Evolutionary conservation across 2,329 filamentous ascomycete genomes (phyloP), one percentile per base, ranked within the genome.

Genomic region (Diaporthe vaccinii): DNA sequence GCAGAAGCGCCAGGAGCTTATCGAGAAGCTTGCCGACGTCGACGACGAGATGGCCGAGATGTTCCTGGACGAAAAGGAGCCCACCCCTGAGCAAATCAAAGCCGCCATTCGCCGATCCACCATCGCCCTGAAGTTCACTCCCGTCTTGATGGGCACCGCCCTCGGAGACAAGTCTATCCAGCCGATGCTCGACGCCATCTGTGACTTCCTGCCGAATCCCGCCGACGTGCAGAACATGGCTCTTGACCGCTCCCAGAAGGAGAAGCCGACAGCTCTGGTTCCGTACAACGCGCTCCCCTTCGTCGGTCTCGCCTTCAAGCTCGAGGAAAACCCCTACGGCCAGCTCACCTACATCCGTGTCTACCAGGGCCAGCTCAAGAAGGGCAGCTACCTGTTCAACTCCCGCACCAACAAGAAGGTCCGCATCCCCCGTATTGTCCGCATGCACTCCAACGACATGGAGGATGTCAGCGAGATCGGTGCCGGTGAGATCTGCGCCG

Each of bases 361-460:
- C 75, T 99, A 99, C 87, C 97, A 99, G 85, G 97, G 97, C 79
- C 93, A 93, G 31, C 88, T 99, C 76, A 93, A 89, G 83, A 98
- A 98, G 89, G 95, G 96, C 68, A 90, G 93, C 82, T 95, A 96
- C 83, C 92, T 99, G 73, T 98, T 93, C 90, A 99, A 98, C 85
- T 96, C 96, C 12, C 93, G 96, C 80, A 97, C 92, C 78, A 94
- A 96, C 84, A 98, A 98, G 90, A 98, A 96, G 88, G 93, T 99
- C 83, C 96, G 97, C 85, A 93, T 99, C 75, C 97, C 97, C 28
- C 94, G 96, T 82, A 98, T 99, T 81, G 97, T 99, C 77, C 95
- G 97, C 77, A 99, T 99, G 97, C 97, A 99, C 88, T 98, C 96
- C 61, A 98, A 98, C 83, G 97, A 99, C 82, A 98, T 99, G 96